Evolutionary conservation across 768 basidiomycete genomes (phyloP).

Genomic region (Pulveroboletus sp.): DNA sequence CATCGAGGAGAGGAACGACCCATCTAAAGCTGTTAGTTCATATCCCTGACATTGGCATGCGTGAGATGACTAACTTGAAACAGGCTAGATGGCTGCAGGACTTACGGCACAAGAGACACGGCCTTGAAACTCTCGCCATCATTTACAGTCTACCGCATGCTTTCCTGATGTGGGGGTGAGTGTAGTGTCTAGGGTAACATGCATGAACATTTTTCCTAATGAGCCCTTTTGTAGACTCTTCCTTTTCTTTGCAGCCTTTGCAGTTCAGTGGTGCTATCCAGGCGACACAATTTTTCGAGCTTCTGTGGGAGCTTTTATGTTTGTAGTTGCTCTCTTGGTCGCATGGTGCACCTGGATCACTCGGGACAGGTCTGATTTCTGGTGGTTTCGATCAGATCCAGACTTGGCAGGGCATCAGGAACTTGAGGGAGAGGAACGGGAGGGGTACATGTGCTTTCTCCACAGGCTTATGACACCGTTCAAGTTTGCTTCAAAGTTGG

Average conservation of each 20-base stretch:
- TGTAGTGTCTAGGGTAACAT: constrained; percentile 2
- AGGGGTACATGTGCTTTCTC: constrained; percentile 9
- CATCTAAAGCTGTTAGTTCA: constrained; percentile 35
- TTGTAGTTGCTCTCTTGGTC: constrained; percentile 32
- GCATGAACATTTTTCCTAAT: neutral
- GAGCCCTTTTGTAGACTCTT: constrained; percentile 20
- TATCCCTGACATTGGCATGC: neutral
- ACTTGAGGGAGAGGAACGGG: neutral
- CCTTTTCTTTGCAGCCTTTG: constrained; percentile 28
- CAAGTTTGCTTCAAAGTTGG: neutral
- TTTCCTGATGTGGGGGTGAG: constrained; percentile 60
- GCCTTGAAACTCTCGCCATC: constrained; percentile 50
- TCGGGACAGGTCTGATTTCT: constrained; percentile 11
- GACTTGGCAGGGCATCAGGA: neutral
- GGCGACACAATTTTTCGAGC: constrained; percentile 9
- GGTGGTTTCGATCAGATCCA: constrained; percentile 29
- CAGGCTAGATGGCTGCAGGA: constrained; percentile 15
- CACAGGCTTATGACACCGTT: neutral
- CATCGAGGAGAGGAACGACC: constrained; percentile 27
- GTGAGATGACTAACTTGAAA: constrained; percentile 1
- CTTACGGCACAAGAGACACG: constrained; percentile 28
- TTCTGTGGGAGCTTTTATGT: constrained; percentile 32
- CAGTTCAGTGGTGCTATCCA: constrained; percentile 22
- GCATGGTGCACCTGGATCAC: constrained; percentile 42
- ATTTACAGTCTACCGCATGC: constrained; percentile 56